Percentiles rank a stretch among this genome's conserved stretches.
These are phyloP conservation scores for Plantago ovata DNA, from an alignment of 257 asterid genomes.

Conservation along the genomic window DNA sequence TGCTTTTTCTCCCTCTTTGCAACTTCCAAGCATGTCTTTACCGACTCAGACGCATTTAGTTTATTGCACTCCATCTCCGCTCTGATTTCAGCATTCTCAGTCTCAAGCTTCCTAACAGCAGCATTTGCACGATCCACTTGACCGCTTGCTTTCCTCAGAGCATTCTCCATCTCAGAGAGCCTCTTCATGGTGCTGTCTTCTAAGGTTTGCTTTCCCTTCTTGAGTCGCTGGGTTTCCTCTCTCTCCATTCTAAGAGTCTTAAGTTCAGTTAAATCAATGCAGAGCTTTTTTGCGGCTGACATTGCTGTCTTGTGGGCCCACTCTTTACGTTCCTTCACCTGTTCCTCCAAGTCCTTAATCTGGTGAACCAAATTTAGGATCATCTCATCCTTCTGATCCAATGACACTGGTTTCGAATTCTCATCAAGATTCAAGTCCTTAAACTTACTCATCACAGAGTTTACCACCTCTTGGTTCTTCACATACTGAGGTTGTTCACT, in stretches of 20 bases:
- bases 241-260: conserved; percentile 85
- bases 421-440: conserved; percentile 81
- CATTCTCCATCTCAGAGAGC: conserved; percentile 79
- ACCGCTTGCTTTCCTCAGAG: conserved; percentile 75
- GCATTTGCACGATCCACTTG: conserved; percentile 84
- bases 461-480: conserved; percentile 70
- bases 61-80: conserved; percentile 96
- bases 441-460: conserved; percentile 77
- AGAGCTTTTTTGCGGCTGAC: conserved; percentile 95
- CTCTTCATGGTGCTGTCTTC: conserved; percentile 67
- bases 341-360: conserved; percentile 81
- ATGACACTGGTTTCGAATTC: conserved; percentile 43
- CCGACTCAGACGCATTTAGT: conserved; percentile 91
- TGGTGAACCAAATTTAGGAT: conserved; percentile 67
- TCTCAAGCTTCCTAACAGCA: conserved; percentile 78
- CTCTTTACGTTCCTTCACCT: conserved; percentile 81
- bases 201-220: conserved; percentile 66
- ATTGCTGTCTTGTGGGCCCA: conserved; percentile 98
- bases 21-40: conserved; percentile 58
- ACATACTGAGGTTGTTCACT: conserved; percentile 43
- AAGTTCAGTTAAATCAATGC: conserved; percentile 84
- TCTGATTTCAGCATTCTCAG: conserved; percentile 75
- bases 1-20: conserved; percentile 86
- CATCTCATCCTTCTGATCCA: conserved; percentile 82
- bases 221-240: conserved; percentile 69